Evolutionary conservation across 2,329 filamentous ascomycete genomes (phyloP).

Genomic region (Sarocladium strictum): DNA sequence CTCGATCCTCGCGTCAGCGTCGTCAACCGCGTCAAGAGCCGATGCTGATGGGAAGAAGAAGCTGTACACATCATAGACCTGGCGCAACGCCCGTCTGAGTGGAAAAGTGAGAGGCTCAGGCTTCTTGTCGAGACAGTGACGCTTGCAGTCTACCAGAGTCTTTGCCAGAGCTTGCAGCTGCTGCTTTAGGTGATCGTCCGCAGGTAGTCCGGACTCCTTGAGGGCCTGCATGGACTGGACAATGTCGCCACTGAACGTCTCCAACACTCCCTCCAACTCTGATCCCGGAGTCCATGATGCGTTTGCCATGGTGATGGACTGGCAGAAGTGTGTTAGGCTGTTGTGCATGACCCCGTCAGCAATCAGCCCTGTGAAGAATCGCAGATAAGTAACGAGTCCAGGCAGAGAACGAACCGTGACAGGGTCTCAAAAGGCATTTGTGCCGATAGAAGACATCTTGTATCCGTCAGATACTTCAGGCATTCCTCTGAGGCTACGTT

Average conservation of each 20-base stretch:
- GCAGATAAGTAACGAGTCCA: too few relatives aligned
- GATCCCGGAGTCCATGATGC: conserved; percentile 10
- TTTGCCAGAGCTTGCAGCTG: background rate
- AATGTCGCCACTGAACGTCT: conserved; percentile 26
- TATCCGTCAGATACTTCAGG: conserved; percentile 22
- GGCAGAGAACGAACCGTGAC: conserved; percentile 20
- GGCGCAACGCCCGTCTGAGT: conserved; percentile 22
- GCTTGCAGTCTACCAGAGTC: conserved; percentile 17
- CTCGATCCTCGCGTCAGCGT: background rate
- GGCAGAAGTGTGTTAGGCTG: conserved; percentile 11
- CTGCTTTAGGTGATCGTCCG: conserved; percentile 14
- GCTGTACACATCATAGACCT: conserved; percentile 22
- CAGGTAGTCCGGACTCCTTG: conserved; percentile 23
- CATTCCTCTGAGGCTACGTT: conserved; percentile 19
- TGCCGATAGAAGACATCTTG: conserved; percentile 30
- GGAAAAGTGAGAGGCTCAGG: conserved; percentile 6
- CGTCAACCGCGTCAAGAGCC: background rate
- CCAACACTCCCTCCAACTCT: conserved; percentile 14
- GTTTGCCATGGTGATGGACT: conserved; percentile 13
- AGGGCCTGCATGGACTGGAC: conserved; percentile 31
- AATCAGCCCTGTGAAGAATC: too few relatives aligned
- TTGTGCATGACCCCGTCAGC: too few relatives aligned
- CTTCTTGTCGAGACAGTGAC: conserved; percentile 12
- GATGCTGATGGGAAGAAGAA: conserved; percentile 21
- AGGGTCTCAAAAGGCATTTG: conserved; percentile 25